Percentiles rank a stretch among this genome's conserved stretches.
phyloP scores from a whole-genome alignment of 352 stramenopile genomes.

The Hyaloperonospora brassicae region DNA sequence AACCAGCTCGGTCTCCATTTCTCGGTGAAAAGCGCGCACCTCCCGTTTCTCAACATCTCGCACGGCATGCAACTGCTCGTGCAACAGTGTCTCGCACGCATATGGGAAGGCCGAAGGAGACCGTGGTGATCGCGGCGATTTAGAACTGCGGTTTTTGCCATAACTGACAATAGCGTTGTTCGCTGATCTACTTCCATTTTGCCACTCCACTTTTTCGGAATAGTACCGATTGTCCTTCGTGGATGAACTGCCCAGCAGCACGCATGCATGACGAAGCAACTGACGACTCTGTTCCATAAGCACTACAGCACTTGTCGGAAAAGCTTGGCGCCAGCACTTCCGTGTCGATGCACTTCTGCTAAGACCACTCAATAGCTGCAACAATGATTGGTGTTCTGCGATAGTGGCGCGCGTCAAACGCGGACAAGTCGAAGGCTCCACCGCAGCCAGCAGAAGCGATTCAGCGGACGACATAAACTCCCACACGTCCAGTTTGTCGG shows the following conservation, averaged over 20 bases:
- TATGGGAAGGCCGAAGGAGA: conserved; percentile 38
- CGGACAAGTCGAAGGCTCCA: conserved; percentile 21
- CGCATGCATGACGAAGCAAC: conserved; percentile 40
- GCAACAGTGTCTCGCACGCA: conserved; percentile 49
- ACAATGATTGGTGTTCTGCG: conserved; percentile 35
- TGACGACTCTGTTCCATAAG: conserved; percentile 63
- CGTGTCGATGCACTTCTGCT: conserved; percentile 22
- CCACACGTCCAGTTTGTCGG: conserved; percentile 31
- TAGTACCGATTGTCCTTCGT: conserved; percentile 22
- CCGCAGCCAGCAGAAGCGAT: conserved; percentile 29
- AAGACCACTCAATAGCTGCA: conserved; percentile 42
- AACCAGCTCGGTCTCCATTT: conserved; percentile 41
- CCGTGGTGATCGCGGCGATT: conserved; percentile 26
- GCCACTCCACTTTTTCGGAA: conserved; percentile 26
- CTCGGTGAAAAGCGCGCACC: conserved; percentile 31
- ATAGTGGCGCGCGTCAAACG: conserved; percentile 39
- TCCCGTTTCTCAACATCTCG: conserved; percentile 28
- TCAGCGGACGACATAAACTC: conserved; percentile 52
- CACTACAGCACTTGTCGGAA: conserved; percentile 41
- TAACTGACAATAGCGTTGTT: conserved; percentile 16
- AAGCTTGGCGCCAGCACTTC: conserved; percentile 50
- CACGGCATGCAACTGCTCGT: conserved; percentile 47
- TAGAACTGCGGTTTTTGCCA: conserved; percentile 22
- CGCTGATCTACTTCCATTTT: conserved; percentile 16
- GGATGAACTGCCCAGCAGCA: conserved; percentile 47